Conservation (phyloP, 2,329 filamentous ascomycete genomes). For the Calonectria montana region DNA sequence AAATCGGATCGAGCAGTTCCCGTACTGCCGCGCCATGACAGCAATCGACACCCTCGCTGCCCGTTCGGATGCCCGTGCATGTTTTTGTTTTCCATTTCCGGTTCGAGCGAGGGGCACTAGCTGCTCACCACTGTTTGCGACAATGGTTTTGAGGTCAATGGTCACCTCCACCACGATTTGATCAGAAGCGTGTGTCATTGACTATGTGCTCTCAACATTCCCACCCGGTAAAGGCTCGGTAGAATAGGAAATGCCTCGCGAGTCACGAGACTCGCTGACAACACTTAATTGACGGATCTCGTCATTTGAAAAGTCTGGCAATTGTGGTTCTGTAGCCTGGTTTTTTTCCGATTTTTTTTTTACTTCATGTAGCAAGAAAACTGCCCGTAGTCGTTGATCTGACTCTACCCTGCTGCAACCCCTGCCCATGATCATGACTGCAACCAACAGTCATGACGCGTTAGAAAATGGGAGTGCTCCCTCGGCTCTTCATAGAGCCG, state of each 20-base stretch:
- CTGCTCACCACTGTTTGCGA: background rate
- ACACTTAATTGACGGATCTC: constrained; percentile 26
- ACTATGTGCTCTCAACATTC: background rate
- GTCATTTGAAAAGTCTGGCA: constrained; percentile 30
- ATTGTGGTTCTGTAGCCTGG: background rate
- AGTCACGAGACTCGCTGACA: constrained; percentile 42
- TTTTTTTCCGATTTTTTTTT: constrained; percentile 6
- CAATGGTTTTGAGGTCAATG: background rate
- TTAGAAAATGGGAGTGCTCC: constrained; percentile 35
- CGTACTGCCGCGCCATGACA: background rate
- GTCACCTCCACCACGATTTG: background rate
- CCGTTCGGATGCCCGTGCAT: background rate
- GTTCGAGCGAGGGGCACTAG: background rate
- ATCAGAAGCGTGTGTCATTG: background rate
- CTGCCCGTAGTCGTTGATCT: background rate
- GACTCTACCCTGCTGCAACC: background rate
- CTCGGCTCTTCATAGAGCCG: constrained; percentile 45
- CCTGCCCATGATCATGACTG: constrained; percentile 38
- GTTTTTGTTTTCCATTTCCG: background rate
- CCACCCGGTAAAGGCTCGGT: constrained; percentile 43
- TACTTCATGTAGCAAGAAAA: background rate
- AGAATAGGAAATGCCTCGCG: constrained; percentile 37
- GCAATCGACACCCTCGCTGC: background rate
- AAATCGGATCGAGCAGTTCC: constrained; percentile 1
- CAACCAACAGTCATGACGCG: constrained; percentile 31